Conservation (phyloP, 345 rosid species). For the Lepidium africanum region DNA sequence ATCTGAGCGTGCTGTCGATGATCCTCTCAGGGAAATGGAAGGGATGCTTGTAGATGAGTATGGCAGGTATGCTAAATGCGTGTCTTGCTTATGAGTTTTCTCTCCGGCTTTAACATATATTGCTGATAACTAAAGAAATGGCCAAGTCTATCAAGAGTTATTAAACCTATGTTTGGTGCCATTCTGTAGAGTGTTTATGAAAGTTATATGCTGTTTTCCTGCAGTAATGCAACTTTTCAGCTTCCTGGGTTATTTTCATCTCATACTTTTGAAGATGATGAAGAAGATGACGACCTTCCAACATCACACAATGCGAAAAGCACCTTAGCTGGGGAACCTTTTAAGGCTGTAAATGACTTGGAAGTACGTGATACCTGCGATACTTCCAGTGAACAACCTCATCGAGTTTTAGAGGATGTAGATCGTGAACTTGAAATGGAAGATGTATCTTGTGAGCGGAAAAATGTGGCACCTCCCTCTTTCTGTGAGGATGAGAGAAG, state of each 20-base stretch:
- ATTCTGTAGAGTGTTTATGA: neutral
- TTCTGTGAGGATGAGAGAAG: slow-evolving; percentile 36
- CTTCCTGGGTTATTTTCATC: slow-evolving; percentile 71
- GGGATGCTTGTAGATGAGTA: slow-evolving; percentile 99
- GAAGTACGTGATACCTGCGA: slow-evolving; percentile 36
- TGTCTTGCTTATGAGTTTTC: neutral
- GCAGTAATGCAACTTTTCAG: slow-evolving; percentile 93
- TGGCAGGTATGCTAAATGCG: slow-evolving; percentile 60
- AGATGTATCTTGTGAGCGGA: slow-evolving; percentile 70
- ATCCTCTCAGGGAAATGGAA: slow-evolving; percentile 98
- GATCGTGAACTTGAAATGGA: slow-evolving; percentile 98
- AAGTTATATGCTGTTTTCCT: neutral
- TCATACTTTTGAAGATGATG: slow-evolving; percentile 65
- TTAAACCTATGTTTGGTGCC: neutral
- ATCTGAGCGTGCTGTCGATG: slow-evolving; percentile 90
- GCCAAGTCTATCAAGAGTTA: slow-evolving; percentile 11
- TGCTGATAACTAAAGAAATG: neutral
- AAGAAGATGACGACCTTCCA: slow-evolving; percentile 55
- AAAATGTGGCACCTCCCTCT: slow-evolving; percentile 42
- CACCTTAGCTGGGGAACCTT: slow-evolving; percentile 38
- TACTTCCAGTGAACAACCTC: slow-evolving; percentile 56
- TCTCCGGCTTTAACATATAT: neutral
- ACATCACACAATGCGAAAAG: slow-evolving; percentile 28
- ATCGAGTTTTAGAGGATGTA: slow-evolving; percentile 76
- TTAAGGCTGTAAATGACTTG: slow-evolving; percentile 35